Base-by-base conservation (phyloP, 495 filamentous ascomycete genomes). In the Xeromyces bisporus region DNA sequence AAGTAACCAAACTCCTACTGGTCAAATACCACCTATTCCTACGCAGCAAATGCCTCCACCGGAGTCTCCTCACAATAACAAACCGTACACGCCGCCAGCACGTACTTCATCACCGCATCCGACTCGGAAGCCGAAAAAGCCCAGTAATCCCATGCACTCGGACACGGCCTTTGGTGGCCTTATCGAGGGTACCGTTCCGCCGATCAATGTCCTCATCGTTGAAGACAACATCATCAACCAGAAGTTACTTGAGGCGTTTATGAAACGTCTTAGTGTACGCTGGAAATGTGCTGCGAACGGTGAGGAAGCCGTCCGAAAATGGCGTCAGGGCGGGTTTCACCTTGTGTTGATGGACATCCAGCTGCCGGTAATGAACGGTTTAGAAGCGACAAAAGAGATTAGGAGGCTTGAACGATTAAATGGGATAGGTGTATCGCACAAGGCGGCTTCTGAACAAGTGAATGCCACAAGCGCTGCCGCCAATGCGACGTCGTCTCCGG, bases 221-320 rank as follows among this genome's bases (percentile, higher is more conserved):
- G 89, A 97, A 58, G 89, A 97, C 58, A 97, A 97, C 50, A 77
- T 87, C 36, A 96, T 97, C 64, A 97, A 97, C 42, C 64, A 96
- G 29, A 74, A 80, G 29, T 70, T 97, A 3, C 58, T 97, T 1
- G 89, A 96, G 44, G 85, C 84, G 0, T 93, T 97, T 50, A 89
- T 96, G 69, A 93, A 93, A 50, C 69, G 87, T 27, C 67, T 97
- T 20, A 93, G 91, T 43, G 89, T 97, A 16, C 78, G 89, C n/a
- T 96, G 89, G 89, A 77, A 86, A 50, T 91, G 84, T 27, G 89
- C 89, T 20, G 82, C 84, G 58, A 92, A 97, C 50, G 89, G 89
- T 17, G 75, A 71, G 45, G 85, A 92, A 33, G 91, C 89, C 2
- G 87, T 96, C 6, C 71, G 66, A 23, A 93, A 93, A 56, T 97